Base-by-base conservation (phyloP, 345 rosid species). In the Cardamine resedifolia region DNA sequence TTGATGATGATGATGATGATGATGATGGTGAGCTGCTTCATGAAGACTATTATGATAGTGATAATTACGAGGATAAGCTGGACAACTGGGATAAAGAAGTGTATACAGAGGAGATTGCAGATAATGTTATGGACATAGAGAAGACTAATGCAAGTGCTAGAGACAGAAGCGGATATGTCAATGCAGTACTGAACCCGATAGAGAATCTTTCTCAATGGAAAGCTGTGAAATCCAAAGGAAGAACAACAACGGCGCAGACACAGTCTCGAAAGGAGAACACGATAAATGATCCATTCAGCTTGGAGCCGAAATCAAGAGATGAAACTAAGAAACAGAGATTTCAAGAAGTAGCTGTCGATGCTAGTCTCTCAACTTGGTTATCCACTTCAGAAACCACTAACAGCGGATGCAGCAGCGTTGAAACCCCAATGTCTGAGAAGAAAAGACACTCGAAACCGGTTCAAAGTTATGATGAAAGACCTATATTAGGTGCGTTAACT, bases 291-390 rank as follows among this genome's bases (percentile, higher is more conserved):
- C n/a, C 65, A 23, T 57, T 81, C 72, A 74, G 75, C 77, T 84
- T 77, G 73, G 82, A 84, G 47, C 63, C 52, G 36, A 82, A 77
- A 55, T 36, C 84, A n/a, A 78, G 47, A 36, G 58, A 79, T 60
- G 80, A 80, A 70, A 56, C 82, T 1, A 81, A 72, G 79, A 86
- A 82, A 69, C 69, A 78, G 62, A 60, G 75, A 67, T 59, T 19
- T 58, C 86, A 76, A 72, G 88, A 85, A 69, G 58, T 90, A 4
- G 85, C 87, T 31, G 96, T 91, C 69, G 92, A 91, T 76, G 90
- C 96, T 61, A 95, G 99, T 84, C 92, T 95, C 71, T 89, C 99
- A 14, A 89, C 82, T 51, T 95, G 99, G 99, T 59, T 95, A 79
- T 86, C 94, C 20, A 65, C 87, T 59, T 67, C 77, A 3, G 66